Evolutionary conservation across 352 stramenopile genomes (phyloP).

Genomic region (Poterioochromonas sp.): DNA sequence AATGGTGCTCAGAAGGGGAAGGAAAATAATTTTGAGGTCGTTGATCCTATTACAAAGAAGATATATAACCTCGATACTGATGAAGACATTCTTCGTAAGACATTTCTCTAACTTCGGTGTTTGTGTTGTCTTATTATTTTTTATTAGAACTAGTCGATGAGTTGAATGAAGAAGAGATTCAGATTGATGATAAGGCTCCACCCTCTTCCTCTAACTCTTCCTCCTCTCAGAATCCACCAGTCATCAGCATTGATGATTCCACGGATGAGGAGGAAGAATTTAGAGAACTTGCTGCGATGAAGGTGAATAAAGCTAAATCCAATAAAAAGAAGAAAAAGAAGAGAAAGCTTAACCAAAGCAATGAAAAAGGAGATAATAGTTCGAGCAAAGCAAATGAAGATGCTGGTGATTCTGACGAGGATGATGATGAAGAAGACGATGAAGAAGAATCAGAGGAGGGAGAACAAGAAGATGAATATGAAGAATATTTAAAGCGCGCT

Average conservation of each 20-base stretch:
- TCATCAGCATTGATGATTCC: neutral
- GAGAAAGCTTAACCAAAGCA: no score
- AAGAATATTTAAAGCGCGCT: neutral
- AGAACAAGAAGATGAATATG: conserved; percentile 15
- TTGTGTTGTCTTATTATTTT: no score
- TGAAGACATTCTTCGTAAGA: no score
- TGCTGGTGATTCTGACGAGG: neutral
- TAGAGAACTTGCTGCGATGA: neutral
- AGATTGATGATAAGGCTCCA: neutral
- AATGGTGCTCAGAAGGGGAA: no score
- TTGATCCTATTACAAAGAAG: no score
- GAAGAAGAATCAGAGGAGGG: neutral
- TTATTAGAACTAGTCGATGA: no score
- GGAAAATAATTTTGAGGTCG: no score
- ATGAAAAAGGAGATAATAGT: no score
- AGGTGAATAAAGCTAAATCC: neutral
- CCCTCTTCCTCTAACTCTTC: neutral
- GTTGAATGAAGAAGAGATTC: no score
- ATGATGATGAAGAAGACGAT: neutral
- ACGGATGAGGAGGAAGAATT: neutral
- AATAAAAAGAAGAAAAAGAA: neutral
- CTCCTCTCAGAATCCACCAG: neutral
- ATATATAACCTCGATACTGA: no score
- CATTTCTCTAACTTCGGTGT: no score
- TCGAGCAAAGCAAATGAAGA: no score